Conservation (phyloP, 768 basidiomycete genomes). For the Boletales sp. region DNA sequence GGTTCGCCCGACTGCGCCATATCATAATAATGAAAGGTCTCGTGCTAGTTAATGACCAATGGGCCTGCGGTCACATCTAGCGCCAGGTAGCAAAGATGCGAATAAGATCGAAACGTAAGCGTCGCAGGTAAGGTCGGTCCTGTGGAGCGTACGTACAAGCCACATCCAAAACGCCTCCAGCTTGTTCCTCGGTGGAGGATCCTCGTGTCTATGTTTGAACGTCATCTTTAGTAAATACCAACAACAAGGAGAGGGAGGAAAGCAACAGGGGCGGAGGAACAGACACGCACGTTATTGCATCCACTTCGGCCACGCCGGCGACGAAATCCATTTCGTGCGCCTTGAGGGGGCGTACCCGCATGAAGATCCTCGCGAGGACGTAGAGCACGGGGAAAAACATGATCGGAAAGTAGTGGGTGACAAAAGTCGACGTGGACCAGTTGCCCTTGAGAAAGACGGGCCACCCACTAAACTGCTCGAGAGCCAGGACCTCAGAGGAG, state of each 20-base stretch:
- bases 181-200: slow-evolving; percentile 25
- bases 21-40: too few species aligned
- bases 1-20: too few species aligned
- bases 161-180: slow-evolving; percentile 26
- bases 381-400: slow-evolving; percentile 47
- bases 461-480: slow-evolving; percentile 37
- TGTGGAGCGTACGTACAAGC: slow-evolving; percentile 17
- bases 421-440: slow-evolving; percentile 38
- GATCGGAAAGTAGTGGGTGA: slow-evolving; percentile 42
- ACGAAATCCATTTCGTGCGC: slow-evolving; percentile 27
- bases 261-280: too few species aligned
- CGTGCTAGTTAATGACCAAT: too few species aligned
- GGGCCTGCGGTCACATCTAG: too few species aligned
- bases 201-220: slow-evolving; percentile 18
- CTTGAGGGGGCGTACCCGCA: slow-evolving; percentile 4
- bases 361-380: slow-evolving; percentile 22
- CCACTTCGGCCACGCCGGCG: slow-evolving; percentile 23
- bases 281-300: slow-evolving; percentile 23
- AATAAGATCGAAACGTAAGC: too few species aligned
- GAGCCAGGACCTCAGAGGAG: background rate
- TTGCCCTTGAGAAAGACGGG: slow-evolving; percentile 37
- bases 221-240: background rate
- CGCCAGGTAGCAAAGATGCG: too few species aligned
- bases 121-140: too few species aligned
- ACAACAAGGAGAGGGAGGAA: background rate